Evolutionary conservation across 306 rosid species (phyloP), one percentile per base, ranked within the genome.

Genomic region (Malus sieversii): DNA sequence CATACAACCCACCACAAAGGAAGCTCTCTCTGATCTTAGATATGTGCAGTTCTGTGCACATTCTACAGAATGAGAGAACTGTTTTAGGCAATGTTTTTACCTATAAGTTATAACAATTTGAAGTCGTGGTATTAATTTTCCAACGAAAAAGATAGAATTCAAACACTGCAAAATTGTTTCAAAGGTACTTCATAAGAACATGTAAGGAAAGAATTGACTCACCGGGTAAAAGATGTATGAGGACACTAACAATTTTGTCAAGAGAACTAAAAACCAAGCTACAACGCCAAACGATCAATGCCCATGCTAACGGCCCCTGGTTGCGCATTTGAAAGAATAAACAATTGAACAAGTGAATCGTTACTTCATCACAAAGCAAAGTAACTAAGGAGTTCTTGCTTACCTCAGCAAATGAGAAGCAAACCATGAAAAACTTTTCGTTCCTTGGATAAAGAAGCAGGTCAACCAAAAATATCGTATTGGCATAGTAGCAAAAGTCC

Each of bases 361-460:
- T 68, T 68, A 33, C 68, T 83, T 65, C 32, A 8, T 42, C 18
- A 23, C 65, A 76, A 73, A 75, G 48, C 35, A 73, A 82, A 83
- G 27, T 58, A 55, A 45, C 68, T 22, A 20, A 58, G 6, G 46
- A 74, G 42, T 71, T 69, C 18, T 12, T 45, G 73, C 90, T 80
- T 79, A 95, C 98, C 98, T 95, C 98, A 18, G 98, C 96, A 87
- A 94, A 94, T 45, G 97, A 86, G 87, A 94, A 94, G 88, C 96
- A 90, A 77, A 95, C 82, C 93, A 92, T 82, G 88, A 95, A 95
- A 75, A 95, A 87, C 89, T 92, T 95, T 82, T 92, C 98, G 14
- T 95, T 83, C 83, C 63, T 86, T 25, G 91, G 92, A 87, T 86
- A 86, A 51, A 89, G 84, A 52, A 92, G 93, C 67, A 92, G 98